phyloP scores from a whole-genome alignment of 2,329 filamentous ascomycete species.

The Alternaria sp. region DNA sequence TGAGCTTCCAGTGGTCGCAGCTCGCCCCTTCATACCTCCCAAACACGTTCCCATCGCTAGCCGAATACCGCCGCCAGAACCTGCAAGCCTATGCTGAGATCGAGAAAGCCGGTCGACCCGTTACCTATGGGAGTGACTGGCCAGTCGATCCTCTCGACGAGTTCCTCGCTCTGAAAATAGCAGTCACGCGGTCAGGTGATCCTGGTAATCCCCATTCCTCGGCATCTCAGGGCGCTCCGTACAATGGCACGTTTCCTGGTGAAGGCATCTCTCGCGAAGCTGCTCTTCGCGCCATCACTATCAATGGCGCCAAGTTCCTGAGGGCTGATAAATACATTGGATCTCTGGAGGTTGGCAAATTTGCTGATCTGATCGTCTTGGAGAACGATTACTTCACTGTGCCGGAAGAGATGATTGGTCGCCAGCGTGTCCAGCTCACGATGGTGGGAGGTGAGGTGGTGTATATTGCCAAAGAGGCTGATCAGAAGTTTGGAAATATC shows the following conservation, averaged over 20 bases:
- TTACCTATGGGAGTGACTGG: conserved; percentile 6
- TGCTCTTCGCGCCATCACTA: conserved; percentile 2
- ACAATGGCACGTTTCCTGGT: not conserved
- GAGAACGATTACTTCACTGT: conserved; percentile 4
- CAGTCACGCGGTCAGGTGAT: conserved; percentile 1
- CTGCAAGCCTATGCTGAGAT: conserved; percentile 6
- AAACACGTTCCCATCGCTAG: conserved; percentile 1
- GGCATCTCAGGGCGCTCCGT: not conserved
- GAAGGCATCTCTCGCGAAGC: conserved; percentile 3
- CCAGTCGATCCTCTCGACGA: conserved; percentile 4
- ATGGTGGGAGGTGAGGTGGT: conserved; percentile 3
- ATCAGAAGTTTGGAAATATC: not conserved
- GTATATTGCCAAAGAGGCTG: conserved; percentile 1
- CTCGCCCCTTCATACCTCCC: conserved; percentile 3
- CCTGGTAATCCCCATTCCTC: conserved; percentile 1
- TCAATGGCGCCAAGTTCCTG: conserved; percentile 2
- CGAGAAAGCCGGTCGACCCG: conserved; percentile 2
- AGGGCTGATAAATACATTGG: not conserved
- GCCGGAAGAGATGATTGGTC: conserved; percentile 1
- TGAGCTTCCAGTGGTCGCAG: conserved; percentile 6
- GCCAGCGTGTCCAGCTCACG: not conserved
- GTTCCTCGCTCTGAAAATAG: conserved; percentile 4
- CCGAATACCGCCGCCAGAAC: conserved; percentile 1
- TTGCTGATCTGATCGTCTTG: conserved; percentile 4
- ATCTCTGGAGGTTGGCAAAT: conserved; percentile 1